Evolutionary conservation across 805 yeast species (phyloP).

Genomic region (Candida nemodendra): DNA sequence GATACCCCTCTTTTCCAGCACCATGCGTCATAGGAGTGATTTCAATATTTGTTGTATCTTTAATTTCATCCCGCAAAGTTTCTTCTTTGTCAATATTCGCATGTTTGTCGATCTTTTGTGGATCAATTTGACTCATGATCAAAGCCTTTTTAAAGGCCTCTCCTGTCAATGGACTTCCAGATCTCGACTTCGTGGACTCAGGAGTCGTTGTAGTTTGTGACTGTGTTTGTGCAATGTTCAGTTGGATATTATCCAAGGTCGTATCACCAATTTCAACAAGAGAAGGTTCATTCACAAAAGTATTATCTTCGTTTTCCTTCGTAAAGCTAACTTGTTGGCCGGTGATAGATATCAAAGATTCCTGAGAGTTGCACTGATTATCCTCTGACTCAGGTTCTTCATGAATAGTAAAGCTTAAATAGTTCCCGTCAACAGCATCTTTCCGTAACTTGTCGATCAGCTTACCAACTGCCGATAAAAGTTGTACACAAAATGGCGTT

Average conservation of each 20-base stretch:
- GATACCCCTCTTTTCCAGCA: too few species aligned
- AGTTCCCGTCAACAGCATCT: conserved; percentile 24
- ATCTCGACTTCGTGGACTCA: too few species aligned
- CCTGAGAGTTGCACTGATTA: too few species aligned
- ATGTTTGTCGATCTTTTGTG: too few species aligned
- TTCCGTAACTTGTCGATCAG: conserved; percentile 23
- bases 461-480: conserved; percentile 22
- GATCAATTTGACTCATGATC: conserved; percentile 4
- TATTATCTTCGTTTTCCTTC: background rate
- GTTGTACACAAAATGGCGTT: conserved; percentile 34
- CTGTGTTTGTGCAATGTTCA: background rate
- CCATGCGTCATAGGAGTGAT: too few species aligned
- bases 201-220: background rate
- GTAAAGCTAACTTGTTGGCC: background rate
- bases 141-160: background rate
- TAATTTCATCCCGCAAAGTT: too few species aligned
- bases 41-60: too few species aligned
- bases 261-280: too few species aligned
- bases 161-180: too few species aligned
- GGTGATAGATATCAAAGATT: too few species aligned
- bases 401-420: conserved; percentile 18
- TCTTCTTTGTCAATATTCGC: too few species aligned
- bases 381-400: conserved; percentile 6
- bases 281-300: background rate
- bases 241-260: background rate